Base-by-base conservation (phyloP, 1,139 yeast species). In the Yamadazyma atlantica region DNA sequence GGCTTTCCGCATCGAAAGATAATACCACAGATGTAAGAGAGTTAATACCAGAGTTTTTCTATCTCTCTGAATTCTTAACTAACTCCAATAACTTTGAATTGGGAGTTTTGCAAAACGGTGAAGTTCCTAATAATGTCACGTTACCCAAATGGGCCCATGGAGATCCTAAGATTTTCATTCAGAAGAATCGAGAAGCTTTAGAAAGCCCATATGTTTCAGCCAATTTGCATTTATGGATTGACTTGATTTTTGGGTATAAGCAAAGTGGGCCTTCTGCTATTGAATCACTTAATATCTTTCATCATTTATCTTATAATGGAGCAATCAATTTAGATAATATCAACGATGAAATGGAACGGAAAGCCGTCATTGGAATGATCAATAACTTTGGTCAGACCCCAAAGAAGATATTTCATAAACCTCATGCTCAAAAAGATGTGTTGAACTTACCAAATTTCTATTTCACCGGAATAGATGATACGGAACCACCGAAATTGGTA, bases 311-410 rank as follows among this genome's bases (percentile, higher is more conserved):
- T 34, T 87, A 87, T 53, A 82, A 82, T 39, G 96, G 96, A 1
- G 87, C 90, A 0, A 81, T 86, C 17, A 80, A 87, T 54, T 62
- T 87, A 38, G 95, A 85, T 47, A 71, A 69, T 25, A 82, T 87
- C 32, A 70, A 75, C 41, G 90, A 87, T 54, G 87, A 81, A 27
- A 68, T 75, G 43, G 95, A 87, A 55, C 73, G 82, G 45, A 69
- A 80, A 27, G 92, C 95, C 0, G 73, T 82, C 2, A 83, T 87
- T 22, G 90, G 95, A 1, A 84, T 85, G 54, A 87, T 87, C 33
- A 90, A 87, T 54, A 87, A 87, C 57, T 87, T 87, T 66, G 96
- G 96, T 0, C 96, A 87, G 55, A 87, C 95, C 0, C 96, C 96
- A 1, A 55, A 73, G 33, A 85, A 83, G 48, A 63, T 87, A 10